These are phyloP conservation scores for Phaeosphaeriaceae sp. DNA, from an alignment of 2,329 filamentous ascomycete species.

Conservation along the genomic window DNA sequence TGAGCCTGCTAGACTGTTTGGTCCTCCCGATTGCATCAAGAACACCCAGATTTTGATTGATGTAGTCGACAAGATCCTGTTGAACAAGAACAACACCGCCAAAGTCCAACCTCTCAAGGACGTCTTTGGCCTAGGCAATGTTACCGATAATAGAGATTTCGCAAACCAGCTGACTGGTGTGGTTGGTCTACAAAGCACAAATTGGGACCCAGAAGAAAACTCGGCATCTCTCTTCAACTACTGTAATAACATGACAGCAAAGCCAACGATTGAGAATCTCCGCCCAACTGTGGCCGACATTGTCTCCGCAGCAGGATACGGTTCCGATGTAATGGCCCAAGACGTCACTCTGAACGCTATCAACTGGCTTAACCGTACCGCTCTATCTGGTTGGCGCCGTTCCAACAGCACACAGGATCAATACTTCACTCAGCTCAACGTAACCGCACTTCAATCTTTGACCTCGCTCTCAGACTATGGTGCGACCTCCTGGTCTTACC, in stretches of 20 bases:
- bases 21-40: constrained; percentile 67
- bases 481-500: constrained; percentile 61
- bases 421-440: constrained; percentile 60
- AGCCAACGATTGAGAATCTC: constrained; percentile 41
- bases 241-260: constrained; percentile 62
- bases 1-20: constrained; percentile 63
- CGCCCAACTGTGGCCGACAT: constrained; percentile 53
- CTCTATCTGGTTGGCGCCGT: constrained; percentile 48
- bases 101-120: constrained; percentile 58
- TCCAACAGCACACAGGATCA: constrained; percentile 52
- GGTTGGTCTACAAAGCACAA: constrained; percentile 58
- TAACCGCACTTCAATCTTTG: constrained; percentile 33
- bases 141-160: constrained; percentile 62
- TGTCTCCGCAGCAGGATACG: constrained; percentile 58
- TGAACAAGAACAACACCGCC: constrained; percentile 54
- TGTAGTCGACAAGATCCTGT: constrained; percentile 65
- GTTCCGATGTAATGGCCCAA: constrained; percentile 51
- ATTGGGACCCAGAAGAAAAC: constrained; percentile 64
- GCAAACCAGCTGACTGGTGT: constrained; percentile 57
- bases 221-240: constrained; percentile 55
- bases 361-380: constrained; percentile 59
- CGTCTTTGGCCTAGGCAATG: constrained; percentile 58
- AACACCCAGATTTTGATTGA: constrained; percentile 67
- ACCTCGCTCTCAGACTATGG: constrained; percentile 26
- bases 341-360: constrained; percentile 64